These are phyloP conservation scores for Dendrostoma leiphaemia DNA, from an alignment of 2,329 filamentous ascomycete species.

Conservation along the genomic window DNA sequence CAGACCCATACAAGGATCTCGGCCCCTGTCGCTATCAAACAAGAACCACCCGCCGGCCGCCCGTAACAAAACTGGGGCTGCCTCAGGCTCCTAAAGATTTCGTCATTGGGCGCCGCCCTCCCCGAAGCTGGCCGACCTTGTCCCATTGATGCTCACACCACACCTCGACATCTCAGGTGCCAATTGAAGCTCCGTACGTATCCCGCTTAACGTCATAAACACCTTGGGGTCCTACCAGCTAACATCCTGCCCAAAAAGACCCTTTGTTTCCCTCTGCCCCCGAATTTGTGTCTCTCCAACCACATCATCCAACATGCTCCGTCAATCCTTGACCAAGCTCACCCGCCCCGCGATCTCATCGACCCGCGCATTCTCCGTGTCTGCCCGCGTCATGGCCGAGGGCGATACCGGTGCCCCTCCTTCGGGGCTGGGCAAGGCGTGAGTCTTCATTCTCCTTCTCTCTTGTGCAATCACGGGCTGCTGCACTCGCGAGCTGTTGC, in stretches of 20 bases:
- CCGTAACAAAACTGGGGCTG: slow-evolving; percentile 7
- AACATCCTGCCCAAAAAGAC: neutral
- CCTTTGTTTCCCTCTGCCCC: neutral
- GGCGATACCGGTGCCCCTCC: slow-evolving; percentile 67
- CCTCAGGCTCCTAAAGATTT: slow-evolving; percentile 15
- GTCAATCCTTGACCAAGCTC: slow-evolving; percentile 56
- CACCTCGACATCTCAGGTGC: slow-evolving; percentile 7
- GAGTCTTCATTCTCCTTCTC: slow-evolving; percentile 30
- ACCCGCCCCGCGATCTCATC: slow-evolving; percentile 49
- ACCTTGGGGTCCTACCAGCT: neutral
- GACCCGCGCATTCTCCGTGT: slow-evolving; percentile 61
- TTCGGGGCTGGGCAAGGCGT: slow-evolving; percentile 53
- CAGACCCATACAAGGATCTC: neutral
- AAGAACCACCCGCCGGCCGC: neutral
- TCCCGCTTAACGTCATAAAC: slow-evolving; percentile 6
- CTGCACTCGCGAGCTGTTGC: too few relatives aligned
- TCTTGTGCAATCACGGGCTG: too few relatives aligned
- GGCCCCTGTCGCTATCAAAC: neutral
- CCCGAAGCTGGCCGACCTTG: slow-evolving; percentile 5
- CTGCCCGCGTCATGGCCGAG: slow-evolving; percentile 61
- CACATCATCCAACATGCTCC: slow-evolving; percentile 58
- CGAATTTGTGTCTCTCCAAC: neutral
- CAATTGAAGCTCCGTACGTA: slow-evolving; percentile 18
- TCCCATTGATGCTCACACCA: neutral
- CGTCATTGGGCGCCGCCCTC: slow-evolving; percentile 15